phyloP scores from a whole-genome alignment of 192 early-diverging fungal species.

The Neocallimastix lanati region DNA sequence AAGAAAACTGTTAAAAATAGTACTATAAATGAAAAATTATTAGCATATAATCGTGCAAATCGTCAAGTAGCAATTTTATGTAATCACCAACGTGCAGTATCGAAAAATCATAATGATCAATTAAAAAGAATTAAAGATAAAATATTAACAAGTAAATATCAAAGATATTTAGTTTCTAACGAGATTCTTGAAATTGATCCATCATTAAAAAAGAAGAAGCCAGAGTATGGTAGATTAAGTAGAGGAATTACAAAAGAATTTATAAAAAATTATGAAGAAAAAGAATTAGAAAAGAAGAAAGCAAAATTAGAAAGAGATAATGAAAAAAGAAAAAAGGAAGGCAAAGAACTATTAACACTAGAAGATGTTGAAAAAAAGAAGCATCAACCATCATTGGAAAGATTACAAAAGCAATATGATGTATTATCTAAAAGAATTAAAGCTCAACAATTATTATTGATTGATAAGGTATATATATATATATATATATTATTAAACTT shows the following conservation, averaged over 20 bases:
- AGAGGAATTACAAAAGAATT: background rate
- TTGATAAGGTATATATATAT: background rate
- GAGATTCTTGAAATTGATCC: conserved; percentile 56
- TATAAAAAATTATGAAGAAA: background rate
- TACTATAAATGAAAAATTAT: conserved; percentile 63
- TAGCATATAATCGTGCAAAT: conserved; percentile 89
- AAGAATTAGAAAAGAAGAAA: background rate
- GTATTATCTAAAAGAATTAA: background rate
- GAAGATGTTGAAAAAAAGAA: background rate
- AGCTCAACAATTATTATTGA: background rate
- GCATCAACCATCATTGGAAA: background rate
- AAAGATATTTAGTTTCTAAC: conserved; percentile 50
- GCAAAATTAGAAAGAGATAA: background rate
- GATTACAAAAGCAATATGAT: background rate
- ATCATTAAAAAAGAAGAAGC: conserved; percentile 53
- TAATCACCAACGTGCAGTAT: conserved; percentile 86
- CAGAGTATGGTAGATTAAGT: conserved; percentile 12
- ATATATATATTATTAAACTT: too few relatives aligned
- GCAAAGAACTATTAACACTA: background rate
- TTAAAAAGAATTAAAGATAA: conserved; percentile 72
- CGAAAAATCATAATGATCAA: conserved; percentile 54
- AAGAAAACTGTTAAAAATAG: conserved; percentile 43
- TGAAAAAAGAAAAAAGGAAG: background rate
- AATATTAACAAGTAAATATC: conserved; percentile 69
- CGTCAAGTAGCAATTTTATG: conserved; percentile 88